Evolutionary conservation across 495 filamentous ascomycete genomes (phyloP).

Genomic region (Aspergillus diversus): DNA sequence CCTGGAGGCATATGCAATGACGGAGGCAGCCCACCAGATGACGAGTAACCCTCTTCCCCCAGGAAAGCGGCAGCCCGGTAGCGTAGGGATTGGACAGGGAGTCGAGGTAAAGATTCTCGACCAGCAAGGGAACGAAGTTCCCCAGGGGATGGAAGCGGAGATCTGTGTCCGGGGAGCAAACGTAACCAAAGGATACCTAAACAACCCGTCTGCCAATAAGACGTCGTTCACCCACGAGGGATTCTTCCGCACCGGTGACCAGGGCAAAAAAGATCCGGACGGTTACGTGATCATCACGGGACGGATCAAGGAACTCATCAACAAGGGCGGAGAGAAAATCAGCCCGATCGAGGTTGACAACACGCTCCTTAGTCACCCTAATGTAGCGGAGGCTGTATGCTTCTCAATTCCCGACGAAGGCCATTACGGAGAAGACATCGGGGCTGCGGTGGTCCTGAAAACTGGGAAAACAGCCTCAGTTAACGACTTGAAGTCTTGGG

Average conservation of each 20-base stretch:
- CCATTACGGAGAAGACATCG: constrained; percentile 79
- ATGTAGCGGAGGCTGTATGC: constrained; percentile 75
- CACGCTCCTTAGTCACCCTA: constrained; percentile 66
- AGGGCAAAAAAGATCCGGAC: constrained; percentile 73
- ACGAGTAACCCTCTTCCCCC: constrained; percentile 82
- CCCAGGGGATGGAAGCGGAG: constrained; percentile 70
- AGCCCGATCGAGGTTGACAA: constrained; percentile 86
- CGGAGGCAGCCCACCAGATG: constrained; percentile 88
- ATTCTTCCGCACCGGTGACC: constrained; percentile 84
- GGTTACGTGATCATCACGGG: constrained; percentile 79
- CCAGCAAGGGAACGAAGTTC: constrained; percentile 60
- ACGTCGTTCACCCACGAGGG: constrained; percentile 68
- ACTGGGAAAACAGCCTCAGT: constrained; percentile 51
- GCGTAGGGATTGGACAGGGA: constrained; percentile 78
- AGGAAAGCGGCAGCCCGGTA: constrained; percentile 71
- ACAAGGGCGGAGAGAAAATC: constrained; percentile 84
- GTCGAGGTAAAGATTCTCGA: constrained; percentile 80
- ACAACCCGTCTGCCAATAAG: constrained; percentile 74
- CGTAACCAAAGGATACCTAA: constrained; percentile 81
- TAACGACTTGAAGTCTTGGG: constrained; percentile 66
- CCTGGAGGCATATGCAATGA: constrained; percentile 90
- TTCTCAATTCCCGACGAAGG: constrained; percentile 64
- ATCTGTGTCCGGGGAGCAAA: constrained; percentile 80
- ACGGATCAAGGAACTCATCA: constrained; percentile 83
- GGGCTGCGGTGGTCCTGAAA: constrained; percentile 76